A percentile compares a stretch with the other conserved stretches of the same genome.
Evolutionary conservation across 805 yeast genomes (phyloP).

Genomic region (Zygotorulaspora chibaensis): DNA sequence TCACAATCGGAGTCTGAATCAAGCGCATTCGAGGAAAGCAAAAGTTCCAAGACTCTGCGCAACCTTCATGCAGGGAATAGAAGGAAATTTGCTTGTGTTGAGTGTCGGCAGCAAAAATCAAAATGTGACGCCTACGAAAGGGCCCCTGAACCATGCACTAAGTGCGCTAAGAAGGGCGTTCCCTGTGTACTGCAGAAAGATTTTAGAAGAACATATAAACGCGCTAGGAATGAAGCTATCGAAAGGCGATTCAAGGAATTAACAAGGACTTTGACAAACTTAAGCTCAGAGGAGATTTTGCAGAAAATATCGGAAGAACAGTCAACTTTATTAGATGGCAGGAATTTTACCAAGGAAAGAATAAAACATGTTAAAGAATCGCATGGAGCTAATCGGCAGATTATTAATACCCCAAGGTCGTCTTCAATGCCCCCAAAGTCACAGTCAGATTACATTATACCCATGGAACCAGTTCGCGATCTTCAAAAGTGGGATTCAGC

Average conservation of each 20-base stretch:
- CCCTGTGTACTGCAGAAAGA: constrained; percentile 72
- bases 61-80: constrained; percentile 15
- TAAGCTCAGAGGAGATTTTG: constrained; percentile 31
- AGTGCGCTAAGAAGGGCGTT: constrained; percentile 69
- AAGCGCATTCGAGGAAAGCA: constrained; percentile 9
- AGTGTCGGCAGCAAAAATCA: constrained; percentile 93
- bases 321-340: constrained; percentile 23
- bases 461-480: no score
- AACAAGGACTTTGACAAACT: constrained; percentile 46
- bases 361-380: constrained; percentile 17
- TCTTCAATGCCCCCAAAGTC: background rate
- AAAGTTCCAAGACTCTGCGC: constrained; percentile 1
- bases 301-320: constrained; percentile 29
- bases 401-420: background rate
- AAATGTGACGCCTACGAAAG: constrained; percentile 79
- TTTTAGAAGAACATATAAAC: constrained; percentile 83
- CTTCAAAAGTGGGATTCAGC: constrained; percentile 1
- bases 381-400: background rate
- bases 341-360: constrained; percentile 32
- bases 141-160: constrained; percentile 74
- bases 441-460: background rate
- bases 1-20: constrained; percentile 16
- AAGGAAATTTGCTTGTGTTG: constrained; percentile 84
- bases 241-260: constrained; percentile 75
- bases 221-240: constrained; percentile 77